Evolutionary conservation across 2,329 filamentous ascomycete genomes (phyloP).

Genomic region (Zymoseptoria brevis): DNA sequence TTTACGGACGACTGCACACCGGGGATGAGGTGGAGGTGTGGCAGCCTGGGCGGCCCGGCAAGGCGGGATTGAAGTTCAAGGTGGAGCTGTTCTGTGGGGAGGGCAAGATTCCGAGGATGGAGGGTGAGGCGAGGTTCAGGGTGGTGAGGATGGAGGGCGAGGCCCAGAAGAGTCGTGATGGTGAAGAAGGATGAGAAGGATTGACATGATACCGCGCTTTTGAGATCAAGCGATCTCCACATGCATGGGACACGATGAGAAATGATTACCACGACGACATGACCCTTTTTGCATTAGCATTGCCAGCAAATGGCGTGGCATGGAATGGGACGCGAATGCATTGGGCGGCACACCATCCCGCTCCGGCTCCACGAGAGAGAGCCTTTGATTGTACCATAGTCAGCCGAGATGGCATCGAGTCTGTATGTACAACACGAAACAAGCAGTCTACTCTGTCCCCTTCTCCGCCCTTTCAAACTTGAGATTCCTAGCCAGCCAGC

Average conservation of each 20-base stretch:
- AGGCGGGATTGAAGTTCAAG: slow-evolving; percentile 33
- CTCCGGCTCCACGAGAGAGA: neutral
- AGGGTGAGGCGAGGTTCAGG: slow-evolving; percentile 1
- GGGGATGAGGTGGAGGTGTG: slow-evolving; percentile 73
- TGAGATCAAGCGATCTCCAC: neutral
- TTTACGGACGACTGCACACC: slow-evolving; percentile 62
- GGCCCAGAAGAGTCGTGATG: neutral
- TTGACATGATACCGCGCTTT: neutral
- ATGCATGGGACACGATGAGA: neutral
- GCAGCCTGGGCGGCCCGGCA: slow-evolving; percentile 36
- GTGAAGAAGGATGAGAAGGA: neutral
- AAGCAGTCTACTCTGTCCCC: neutral
- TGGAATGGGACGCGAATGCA: neutral
- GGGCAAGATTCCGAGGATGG: slow-evolving; percentile 20
- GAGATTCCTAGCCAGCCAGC: slow-evolving; percentile 34
- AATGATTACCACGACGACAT: neutral
- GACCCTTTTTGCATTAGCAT: neutral
- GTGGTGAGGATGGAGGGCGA: neutral
- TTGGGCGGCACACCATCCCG: neutral
- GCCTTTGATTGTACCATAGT: neutral
- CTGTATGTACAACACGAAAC: neutral
- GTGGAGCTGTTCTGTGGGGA: slow-evolving; percentile 38
- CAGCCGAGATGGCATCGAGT: neutral
- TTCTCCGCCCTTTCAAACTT: slow-evolving; percentile 10
- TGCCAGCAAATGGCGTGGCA: neutral